Conservation (phyloP, 2,329 filamentous ascomycete genomes). For the Didymella exigua region DNA sequence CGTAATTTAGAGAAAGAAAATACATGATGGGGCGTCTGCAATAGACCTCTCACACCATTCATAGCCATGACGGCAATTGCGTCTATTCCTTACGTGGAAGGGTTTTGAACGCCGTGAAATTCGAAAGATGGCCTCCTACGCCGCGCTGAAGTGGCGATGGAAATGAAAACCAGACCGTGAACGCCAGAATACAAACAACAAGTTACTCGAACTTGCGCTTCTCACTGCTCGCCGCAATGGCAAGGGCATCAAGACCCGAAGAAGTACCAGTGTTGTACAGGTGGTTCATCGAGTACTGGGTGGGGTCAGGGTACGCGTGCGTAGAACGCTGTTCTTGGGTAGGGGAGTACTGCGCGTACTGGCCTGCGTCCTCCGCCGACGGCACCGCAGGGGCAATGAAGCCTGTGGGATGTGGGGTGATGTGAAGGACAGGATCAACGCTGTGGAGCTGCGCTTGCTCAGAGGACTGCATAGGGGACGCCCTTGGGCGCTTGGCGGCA, state of each 20-base stretch:
- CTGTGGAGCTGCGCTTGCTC: conserved; percentile 30
- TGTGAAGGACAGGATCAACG: conserved; percentile 36
- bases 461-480: conserved; percentile 39
- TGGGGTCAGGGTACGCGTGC: conserved; percentile 40
- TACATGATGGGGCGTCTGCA: not conserved
- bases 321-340: conserved; percentile 24
- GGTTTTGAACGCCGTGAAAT: conserved; percentile 30
- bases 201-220: conserved; percentile 46
- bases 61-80: conserved; percentile 50
- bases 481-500: conserved; percentile 42
- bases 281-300: conserved; percentile 31
- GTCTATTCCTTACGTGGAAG: conserved; percentile 40
- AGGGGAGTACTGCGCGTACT: conserved; percentile 26
- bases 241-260: conserved; percentile 46
- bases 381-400: conserved; percentile 41
- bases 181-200: not conserved
- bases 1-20: not conserved
- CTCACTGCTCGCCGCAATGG: conserved; percentile 46
- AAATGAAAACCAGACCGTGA: conserved; percentile 5
- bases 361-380: conserved; percentile 19
- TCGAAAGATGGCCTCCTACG: conserved; percentile 18
- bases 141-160: conserved; percentile 14
- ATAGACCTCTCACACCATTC: conserved; percentile 30
- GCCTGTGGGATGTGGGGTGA: conserved; percentile 34
- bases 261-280: conserved; percentile 34